phyloP scores from a whole-genome alignment of 2,329 filamentous ascomycete species.

The Ophiocordyceps polyrhachis-furcata region DNA sequence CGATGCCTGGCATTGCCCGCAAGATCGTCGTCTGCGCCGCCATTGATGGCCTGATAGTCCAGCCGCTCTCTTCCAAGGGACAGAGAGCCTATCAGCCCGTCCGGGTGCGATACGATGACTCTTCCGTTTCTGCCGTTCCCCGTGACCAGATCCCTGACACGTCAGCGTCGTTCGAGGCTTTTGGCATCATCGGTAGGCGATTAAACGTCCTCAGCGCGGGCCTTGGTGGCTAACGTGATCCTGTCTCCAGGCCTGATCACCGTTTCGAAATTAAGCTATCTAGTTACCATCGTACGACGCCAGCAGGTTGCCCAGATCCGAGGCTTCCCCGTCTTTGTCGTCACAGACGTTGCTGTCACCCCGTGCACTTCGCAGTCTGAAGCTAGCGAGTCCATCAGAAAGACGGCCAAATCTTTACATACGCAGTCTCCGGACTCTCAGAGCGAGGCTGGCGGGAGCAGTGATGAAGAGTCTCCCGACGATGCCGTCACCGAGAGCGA shows the following conservation, averaged over 20 bases:
- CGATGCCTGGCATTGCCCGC: conserved; percentile 60
- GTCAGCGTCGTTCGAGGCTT: conserved; percentile 37
- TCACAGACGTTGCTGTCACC: conserved; percentile 81
- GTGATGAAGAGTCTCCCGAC: conserved; percentile 31
- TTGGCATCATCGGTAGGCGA: conserved; percentile 35
- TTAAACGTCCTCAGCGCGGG: not conserved
- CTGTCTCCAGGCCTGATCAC: conserved; percentile 53
- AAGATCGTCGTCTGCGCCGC: conserved; percentile 68
- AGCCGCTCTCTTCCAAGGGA: conserved; percentile 46
- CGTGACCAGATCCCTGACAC: conserved; percentile 27
- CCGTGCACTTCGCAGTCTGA: conserved; percentile 62
- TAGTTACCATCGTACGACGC: conserved; percentile 71
- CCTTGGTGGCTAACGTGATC: not conserved
- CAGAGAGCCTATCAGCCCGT: conserved; percentile 37
- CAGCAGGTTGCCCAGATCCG: conserved; percentile 78
- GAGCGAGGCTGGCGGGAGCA: conserved; percentile 25
- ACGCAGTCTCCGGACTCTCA: conserved; percentile 19
- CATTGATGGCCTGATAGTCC: conserved; percentile 65
- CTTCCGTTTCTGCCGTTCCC: conserved; percentile 22
- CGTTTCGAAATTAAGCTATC: conserved; percentile 62
- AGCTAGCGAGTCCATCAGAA: conserved; percentile 51
- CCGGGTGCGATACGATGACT: conserved; percentile 50
- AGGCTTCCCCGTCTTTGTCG: conserved; percentile 65
- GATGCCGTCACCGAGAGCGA: conserved; percentile 17
- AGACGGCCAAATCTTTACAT: conserved; percentile 30